Percentiles rank a stretch among this genome's conserved stretches.
These are phyloP conservation scores for Cryptococcus deneoformans DNA, from an alignment of 1,284 basidiomycete genomes.

Conservation along the genomic window DNA sequence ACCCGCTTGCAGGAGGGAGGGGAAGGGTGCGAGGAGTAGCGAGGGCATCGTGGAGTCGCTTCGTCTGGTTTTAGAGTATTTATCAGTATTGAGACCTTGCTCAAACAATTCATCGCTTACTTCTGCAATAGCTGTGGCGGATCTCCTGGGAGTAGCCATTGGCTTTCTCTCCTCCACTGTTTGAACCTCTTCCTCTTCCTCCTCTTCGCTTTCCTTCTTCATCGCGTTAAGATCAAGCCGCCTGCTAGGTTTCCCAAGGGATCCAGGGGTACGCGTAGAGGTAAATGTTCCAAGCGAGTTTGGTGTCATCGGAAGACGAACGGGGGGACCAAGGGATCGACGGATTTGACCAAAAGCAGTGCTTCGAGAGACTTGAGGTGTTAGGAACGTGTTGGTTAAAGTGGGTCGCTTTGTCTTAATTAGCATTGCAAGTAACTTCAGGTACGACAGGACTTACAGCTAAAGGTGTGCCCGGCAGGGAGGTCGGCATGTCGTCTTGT, in stretches of 20 bases:
- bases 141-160: slow-evolving; percentile 8
- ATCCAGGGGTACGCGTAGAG: slow-evolving; percentile 13
- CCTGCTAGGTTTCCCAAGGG: slow-evolving; percentile 22
- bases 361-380: slow-evolving; percentile 27
- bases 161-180: background rate
- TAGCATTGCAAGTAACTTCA: background rate
- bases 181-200: slow-evolving; percentile 1
- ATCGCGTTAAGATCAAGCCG: slow-evolving; percentile 6
- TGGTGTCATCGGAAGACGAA: slow-evolving; percentile 18
- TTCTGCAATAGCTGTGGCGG: slow-evolving; percentile 15
- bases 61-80: slow-evolving; percentile 14
- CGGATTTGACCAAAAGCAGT: slow-evolving; percentile 10
- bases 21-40: slow-evolving; percentile 41
- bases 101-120: slow-evolving; percentile 9
- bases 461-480: slow-evolving; percentile 19
- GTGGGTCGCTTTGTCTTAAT: slow-evolving; percentile 9
- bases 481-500: slow-evolving; percentile 11
- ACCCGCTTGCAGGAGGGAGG: slow-evolving; percentile 31
- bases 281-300: slow-evolving; percentile 1
- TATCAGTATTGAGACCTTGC: background rate
- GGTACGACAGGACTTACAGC: slow-evolving; percentile 4
- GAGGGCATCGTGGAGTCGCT: slow-evolving; percentile 25
- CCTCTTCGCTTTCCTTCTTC: slow-evolving; percentile 9
- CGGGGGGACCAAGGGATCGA: slow-evolving; percentile 22
- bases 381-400: slow-evolving; percentile 27